Percentiles rank a stretch among this genome's conserved stretches.
Evolutionary conservation across 768 basidiomycete species (phyloP).

Genomic region (Epithele typhae): DNA sequence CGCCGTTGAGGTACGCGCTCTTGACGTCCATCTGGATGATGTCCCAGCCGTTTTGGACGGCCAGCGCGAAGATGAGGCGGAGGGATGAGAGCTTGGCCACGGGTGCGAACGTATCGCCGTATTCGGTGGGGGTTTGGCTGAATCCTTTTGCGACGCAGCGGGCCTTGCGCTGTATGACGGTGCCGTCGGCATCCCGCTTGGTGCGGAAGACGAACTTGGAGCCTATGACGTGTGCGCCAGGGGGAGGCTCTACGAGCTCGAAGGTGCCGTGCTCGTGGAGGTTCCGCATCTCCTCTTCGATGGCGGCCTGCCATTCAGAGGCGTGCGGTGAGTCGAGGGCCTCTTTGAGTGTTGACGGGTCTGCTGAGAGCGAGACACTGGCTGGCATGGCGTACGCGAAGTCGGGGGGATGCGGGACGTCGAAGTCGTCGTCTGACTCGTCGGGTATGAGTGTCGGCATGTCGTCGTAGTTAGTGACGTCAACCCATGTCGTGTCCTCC

Average conservation of each 20-base stretch:
- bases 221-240: constrained; percentile 9
- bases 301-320: constrained; percentile 1
- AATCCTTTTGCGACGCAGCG: constrained; percentile 30
- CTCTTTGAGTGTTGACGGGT: background rate
- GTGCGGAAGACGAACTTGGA: constrained; percentile 21
- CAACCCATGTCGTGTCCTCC: no score
- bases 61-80: constrained; percentile 23
- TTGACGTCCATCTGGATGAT: constrained; percentile 32
- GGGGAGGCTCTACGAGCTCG: constrained; percentile 4
- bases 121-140: constrained; percentile 27
- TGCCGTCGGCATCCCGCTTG: constrained; percentile 20
- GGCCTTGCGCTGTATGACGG: constrained; percentile 17
- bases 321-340: background rate
- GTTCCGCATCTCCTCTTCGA: constrained; percentile 10
- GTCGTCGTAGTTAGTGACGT: no score
- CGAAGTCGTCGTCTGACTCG: no score
- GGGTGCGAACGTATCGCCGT: constrained; percentile 23
- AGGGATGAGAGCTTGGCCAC: constrained; percentile 24
- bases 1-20: constrained; percentile 25
- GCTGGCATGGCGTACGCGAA: no score
- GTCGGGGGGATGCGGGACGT: no score
- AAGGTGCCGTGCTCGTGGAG: constrained; percentile 5
- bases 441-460: no score
- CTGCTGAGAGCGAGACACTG: no score
- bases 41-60: constrained; percentile 21